Percentiles rank a stretch among this genome's conserved stretches.
These are phyloP conservation scores for Hypoxylon cercidicola DNA, from an alignment of 495 filamentous ascomycete genomes.

Conservation along the genomic window DNA sequence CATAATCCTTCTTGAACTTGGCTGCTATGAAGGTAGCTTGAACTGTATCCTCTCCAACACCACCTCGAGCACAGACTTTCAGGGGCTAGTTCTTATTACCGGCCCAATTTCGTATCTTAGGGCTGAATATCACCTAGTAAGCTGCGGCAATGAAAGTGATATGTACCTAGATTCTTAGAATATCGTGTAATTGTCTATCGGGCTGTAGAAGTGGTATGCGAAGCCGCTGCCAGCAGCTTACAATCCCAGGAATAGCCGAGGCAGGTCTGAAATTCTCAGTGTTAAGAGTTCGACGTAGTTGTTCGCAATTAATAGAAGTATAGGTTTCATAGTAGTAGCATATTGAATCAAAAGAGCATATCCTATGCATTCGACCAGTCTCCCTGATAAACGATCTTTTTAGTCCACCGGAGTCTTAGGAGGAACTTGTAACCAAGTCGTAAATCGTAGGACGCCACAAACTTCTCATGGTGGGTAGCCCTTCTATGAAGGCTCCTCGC, in stretches of 20 bases:
- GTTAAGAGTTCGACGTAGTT: conserved; percentile 8
- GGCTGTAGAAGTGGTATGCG: conserved; percentile 12
- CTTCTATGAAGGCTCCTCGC: conserved; percentile 9
- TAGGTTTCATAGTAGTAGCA: background rate
- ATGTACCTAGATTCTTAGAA: conserved; percentile 3
- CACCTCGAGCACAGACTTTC: conserved; percentile 1
- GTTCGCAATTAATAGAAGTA: conserved; percentile 1
- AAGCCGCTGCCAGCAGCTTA: background rate
- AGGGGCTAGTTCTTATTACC: conserved; percentile 10
- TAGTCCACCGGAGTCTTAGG: background rate
- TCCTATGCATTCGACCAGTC: background rate
- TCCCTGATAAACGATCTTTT: background rate
- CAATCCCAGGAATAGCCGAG: background rate
- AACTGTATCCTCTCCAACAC: conserved; percentile 12
- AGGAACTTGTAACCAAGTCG: background rate
- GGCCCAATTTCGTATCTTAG: background rate
- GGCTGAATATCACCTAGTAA: conserved; percentile 5
- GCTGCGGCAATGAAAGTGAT: conserved; percentile 16
- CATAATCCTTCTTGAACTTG: conserved; percentile 6
- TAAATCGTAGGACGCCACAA: too few species aligned
- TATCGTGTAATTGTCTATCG: conserved; percentile 6
- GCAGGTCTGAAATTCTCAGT: background rate
- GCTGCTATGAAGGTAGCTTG: conserved; percentile 10
- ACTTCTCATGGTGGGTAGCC: too few species aligned
- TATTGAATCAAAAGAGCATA: background rate